Conservation (phyloP, 345 rosid species). For the Theobroma cacao region DNA sequence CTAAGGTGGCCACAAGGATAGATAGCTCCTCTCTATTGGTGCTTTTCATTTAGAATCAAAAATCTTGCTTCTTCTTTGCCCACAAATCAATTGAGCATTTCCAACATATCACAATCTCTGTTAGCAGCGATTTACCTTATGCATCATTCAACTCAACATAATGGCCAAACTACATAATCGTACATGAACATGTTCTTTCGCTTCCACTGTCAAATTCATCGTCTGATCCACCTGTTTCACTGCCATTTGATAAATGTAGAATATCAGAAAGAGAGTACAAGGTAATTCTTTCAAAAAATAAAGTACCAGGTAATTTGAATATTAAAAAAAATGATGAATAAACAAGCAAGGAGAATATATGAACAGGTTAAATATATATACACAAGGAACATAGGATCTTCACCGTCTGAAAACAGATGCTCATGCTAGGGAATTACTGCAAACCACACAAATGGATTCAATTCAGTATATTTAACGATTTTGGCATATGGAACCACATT, state of each 20-base stretch:
- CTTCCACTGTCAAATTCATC: slow-evolving; percentile 52
- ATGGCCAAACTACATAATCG: slow-evolving; percentile 47
- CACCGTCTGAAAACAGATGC: background rate
- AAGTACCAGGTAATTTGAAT: no score
- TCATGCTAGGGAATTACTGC: background rate
- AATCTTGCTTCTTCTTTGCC: slow-evolving; percentile 14
- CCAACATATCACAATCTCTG: slow-evolving; percentile 18
- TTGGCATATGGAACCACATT: background rate
- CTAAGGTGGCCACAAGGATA: slow-evolving; percentile 10
- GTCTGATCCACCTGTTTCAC: slow-evolving; percentile 58
- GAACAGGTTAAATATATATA: background rate
- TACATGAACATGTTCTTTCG: slow-evolving; percentile 59
- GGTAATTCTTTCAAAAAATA: background rate
- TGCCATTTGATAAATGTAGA: slow-evolving; percentile 30
- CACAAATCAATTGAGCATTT: slow-evolving; percentile 12
- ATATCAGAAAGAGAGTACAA: slow-evolving; percentile 12
- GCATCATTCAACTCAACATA: background rate
- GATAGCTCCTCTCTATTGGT: slow-evolving; percentile 16
- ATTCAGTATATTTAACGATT: background rate
- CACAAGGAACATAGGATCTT: background rate
- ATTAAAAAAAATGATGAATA: background rate
- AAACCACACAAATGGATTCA: background rate
- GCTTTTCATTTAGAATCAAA: slow-evolving; percentile 10
- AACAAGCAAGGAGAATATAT: background rate
- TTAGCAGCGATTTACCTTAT: slow-evolving; percentile 13